These are phyloP conservation scores for Penicillium sp. DNA, from an alignment of 2,329 filamentous ascomycete species.

Conservation along the genomic window DNA sequence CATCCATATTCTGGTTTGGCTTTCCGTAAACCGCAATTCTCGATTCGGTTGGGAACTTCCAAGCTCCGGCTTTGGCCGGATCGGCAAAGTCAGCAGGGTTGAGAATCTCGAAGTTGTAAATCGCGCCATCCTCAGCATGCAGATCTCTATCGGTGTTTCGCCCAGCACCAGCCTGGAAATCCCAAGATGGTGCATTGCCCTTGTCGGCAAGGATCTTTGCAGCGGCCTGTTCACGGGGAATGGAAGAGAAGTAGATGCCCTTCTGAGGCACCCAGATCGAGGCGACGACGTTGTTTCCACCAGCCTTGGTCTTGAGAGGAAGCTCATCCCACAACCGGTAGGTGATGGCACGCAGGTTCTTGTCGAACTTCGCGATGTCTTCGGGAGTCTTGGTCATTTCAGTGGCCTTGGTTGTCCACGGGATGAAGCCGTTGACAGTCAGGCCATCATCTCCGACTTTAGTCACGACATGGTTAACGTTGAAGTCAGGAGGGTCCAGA, in stretches of 20 bases:
- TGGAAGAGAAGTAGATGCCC: slow-evolving; percentile 1
- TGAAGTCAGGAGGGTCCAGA: background rate
- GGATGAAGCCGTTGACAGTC: background rate
- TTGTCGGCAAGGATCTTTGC: background rate
- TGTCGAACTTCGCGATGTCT: background rate
- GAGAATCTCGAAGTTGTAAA: background rate
- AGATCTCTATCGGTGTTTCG: background rate
- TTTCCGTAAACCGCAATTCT: background rate
- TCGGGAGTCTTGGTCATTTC: background rate
- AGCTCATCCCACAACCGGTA: background rate
- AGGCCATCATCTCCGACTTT: background rate
- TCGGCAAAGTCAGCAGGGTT: background rate
- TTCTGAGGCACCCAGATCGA: slow-evolving; percentile 1
- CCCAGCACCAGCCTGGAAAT: background rate
- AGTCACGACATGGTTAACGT: background rate
- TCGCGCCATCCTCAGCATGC: slow-evolving; percentile 1
- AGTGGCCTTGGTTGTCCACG: background rate
- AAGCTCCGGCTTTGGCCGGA: background rate
- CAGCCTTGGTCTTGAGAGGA: background rate
- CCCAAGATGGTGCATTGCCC: background rate
- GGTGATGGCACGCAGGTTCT: background rate
- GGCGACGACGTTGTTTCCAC: background rate
- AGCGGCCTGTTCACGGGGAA: background rate
- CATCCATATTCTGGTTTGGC: background rate
- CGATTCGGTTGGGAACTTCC: background rate